These are phyloP conservation scores for Phaeosphaeria sp. DNA, from an alignment of 2,329 filamentous ascomycete genomes.

Conservation along the genomic window DNA sequence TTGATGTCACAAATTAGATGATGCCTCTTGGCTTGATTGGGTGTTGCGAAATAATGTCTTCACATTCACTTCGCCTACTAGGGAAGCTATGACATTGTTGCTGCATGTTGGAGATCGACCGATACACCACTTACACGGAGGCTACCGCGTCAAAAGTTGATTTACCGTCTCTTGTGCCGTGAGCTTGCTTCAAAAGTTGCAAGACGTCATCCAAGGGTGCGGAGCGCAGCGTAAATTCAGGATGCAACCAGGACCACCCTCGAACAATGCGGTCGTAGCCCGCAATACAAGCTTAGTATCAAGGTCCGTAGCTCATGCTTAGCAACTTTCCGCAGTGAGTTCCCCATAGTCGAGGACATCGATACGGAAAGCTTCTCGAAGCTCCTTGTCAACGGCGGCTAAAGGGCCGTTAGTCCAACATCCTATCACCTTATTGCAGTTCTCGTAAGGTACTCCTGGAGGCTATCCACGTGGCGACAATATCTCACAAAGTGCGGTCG, in stretches of 20 bases:
- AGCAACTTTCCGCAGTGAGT: conserved; percentile 16
- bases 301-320: conserved; percentile 26
- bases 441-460: conserved; percentile 16
- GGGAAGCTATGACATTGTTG: neutral
- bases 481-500: conserved; percentile 26
- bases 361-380: conserved; percentile 36
- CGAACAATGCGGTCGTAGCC: neutral
- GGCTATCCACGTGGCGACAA: conserved; percentile 12
- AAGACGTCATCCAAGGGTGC: neutral
- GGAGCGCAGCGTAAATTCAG: neutral
- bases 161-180: neutral
- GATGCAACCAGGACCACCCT: neutral
- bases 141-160: neutral
- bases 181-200: neutral
- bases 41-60: neutral
- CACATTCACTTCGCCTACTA: neutral
- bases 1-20: neutral
- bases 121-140: neutral
- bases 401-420: conserved; percentile 36
- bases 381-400: conserved; percentile 22
- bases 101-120: neutral
- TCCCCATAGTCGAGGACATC: neutral
- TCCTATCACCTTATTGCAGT: conserved; percentile 27
- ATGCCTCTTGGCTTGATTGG: neutral
- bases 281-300: conserved; percentile 18